These are phyloP conservation scores for Pittosporum tobira DNA, from an alignment of 129 eudicot genomes.

Conservation along the genomic window DNA sequence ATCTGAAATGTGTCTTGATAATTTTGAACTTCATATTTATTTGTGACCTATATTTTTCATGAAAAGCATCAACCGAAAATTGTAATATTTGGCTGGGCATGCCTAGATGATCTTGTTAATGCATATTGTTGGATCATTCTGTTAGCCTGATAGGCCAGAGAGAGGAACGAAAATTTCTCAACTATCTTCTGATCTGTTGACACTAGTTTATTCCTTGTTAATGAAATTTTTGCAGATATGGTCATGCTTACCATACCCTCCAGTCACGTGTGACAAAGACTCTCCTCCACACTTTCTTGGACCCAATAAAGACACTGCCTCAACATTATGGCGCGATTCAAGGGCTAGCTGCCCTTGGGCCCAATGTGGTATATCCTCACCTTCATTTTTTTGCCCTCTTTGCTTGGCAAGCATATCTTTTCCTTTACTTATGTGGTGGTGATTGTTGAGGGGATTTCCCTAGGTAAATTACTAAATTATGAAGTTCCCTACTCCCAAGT, in stretches of 20 bases:
- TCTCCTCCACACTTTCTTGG: slow-evolving; percentile 81
- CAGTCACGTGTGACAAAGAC: slow-evolving; percentile 89
- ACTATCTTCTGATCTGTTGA: slow-evolving; percentile 9
- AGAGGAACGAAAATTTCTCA: neutral
- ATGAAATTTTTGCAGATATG: slow-evolving; percentile 53
- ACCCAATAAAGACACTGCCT: slow-evolving; percentile 66
- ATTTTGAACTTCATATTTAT: neutral
- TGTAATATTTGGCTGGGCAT: neutral
- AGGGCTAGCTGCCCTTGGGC: slow-evolving; percentile 75
- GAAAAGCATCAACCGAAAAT: too few relatives aligned
- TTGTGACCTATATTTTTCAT: too few relatives aligned
- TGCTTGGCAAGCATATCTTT: neutral
- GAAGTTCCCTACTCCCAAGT: too few relatives aligned
- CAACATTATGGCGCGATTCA: slow-evolving; percentile 97
- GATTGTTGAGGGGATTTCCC: too few relatives aligned
- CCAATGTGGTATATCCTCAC: slow-evolving; percentile 54
- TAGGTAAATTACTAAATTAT: too few relatives aligned
- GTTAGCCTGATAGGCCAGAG: neutral
- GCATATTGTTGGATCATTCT: neutral
- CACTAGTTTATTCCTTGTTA: neutral
- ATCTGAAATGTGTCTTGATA: too few relatives aligned
- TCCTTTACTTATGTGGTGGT: neutral
- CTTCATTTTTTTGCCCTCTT: neutral
- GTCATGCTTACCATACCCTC: slow-evolving; percentile 85
- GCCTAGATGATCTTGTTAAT: neutral